Evolutionary conservation across 2,329 filamentous ascomycete species (phyloP).

Genomic region (Hyphodiscus sp.): DNA sequence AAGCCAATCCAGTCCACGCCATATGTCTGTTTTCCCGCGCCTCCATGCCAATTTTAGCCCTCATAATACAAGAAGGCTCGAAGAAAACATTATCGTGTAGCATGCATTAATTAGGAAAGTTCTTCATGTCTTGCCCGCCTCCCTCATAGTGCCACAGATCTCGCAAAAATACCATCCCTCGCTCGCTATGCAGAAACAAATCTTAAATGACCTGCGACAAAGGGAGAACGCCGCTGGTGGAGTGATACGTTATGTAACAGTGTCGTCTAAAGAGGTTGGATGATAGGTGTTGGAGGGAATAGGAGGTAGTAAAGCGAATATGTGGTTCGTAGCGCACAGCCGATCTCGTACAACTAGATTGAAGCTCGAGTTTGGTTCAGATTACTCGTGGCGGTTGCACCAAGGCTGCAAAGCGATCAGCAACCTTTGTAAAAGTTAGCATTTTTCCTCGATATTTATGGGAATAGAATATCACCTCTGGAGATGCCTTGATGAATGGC

Average conservation of each 20-base stretch:
- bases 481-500: conserved; percentile 82
- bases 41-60: conserved; percentile 21
- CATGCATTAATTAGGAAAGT: conserved; percentile 27
- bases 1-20: conserved; percentile 27
- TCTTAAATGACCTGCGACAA: conserved; percentile 23
- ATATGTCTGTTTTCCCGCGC: conserved; percentile 23
- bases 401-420: conserved; percentile 27
- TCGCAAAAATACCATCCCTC: conserved; percentile 28
- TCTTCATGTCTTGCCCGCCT: conserved; percentile 17
- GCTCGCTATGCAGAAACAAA: conserved; percentile 33
- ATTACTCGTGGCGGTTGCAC: conserved; percentile 8
- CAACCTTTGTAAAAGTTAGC: conserved; percentile 23
- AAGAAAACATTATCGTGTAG: conserved; percentile 29
- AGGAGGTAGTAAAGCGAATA: neutral
- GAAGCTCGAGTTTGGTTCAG: neutral
- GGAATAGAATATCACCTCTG: conserved; percentile 56
- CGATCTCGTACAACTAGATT: neutral
- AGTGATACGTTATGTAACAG: conserved; percentile 29
- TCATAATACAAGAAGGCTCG: conserved; percentile 17
- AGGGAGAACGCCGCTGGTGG: conserved; percentile 28
- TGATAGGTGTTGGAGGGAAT: too few species aligned
- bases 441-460: neutral
- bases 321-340: neutral
- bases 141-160: conserved; percentile 22
- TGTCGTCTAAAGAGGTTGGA: neutral